Base-by-base conservation (phyloP, 1,139 yeast species). In the Candida mesenterica region DNA sequence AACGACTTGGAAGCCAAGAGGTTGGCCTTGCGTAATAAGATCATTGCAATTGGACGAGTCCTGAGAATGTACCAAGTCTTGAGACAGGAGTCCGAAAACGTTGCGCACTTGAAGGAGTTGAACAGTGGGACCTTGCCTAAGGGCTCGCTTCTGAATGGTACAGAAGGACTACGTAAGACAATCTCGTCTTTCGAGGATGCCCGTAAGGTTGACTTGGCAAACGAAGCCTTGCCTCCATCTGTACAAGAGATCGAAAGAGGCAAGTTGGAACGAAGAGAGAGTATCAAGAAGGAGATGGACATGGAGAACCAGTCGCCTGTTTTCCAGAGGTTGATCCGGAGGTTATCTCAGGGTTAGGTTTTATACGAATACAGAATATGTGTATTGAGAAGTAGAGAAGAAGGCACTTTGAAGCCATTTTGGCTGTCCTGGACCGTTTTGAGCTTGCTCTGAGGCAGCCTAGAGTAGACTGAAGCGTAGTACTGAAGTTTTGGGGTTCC, bases 1-100 rank as follows among this genome's bases (percentile, higher is more conserved):
- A 28, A 24, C 18, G 34, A 31, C 14, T 54, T 65, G 28, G 75
- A 70, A 35, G 77, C 70, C 7, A 70, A 77, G 45, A 69, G 76
- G 38, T 73, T 73, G 36, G 86, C 88, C 1, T 69, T 89, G 44
- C 79, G 95, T 50, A 89, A 87, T 62, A 92, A 92, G 67, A 86
- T 92, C 40, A 66, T 92, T 51, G 97, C 98, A 15, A 92, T 92
- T 62, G 97, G 97, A 22, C 76, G 96, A 45, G 86, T 92, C 42
- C 85, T 96, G 15, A 75, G 97, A 42, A 89, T 92, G 96, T 92
- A 86, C 62, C 85, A 82, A 49, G 84, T 90, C 5, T 68, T 92
- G 49, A 75, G 97, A 49, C 89, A 88, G 55, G 97, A 92, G 57
- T 79, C 92, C 33, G 97, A 88, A 57, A 82, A 80, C 47, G 95